phyloP scores from a whole-genome alignment of 2,329 filamentous ascomycete genomes.

The Nannizziopsis arthrosporioides region DNA sequence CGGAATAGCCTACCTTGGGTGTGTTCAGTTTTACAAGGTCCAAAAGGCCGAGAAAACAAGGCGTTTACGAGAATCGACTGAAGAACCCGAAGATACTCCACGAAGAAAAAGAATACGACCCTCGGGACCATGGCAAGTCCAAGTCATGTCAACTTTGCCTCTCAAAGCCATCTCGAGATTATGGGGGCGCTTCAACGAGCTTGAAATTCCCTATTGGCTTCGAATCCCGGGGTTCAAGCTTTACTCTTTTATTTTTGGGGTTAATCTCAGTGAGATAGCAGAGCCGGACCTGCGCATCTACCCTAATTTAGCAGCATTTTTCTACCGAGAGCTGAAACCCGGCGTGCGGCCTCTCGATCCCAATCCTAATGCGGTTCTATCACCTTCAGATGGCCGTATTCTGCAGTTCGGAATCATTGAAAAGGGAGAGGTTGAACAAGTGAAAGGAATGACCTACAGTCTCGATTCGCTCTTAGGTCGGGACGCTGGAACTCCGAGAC shows the following conservation, averaged over 20 bases:
- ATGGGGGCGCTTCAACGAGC: conserved; percentile 86
- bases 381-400: conserved; percentile 79
- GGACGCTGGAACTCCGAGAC: conserved; percentile 38
- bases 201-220: conserved; percentile 76
- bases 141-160: conserved; percentile 85
- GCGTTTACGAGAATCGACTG: conserved; percentile 39
- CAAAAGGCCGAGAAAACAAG: conserved; percentile 40
- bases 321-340: conserved; percentile 88
- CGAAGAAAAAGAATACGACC: conserved; percentile 57
- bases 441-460: conserved; percentile 97
- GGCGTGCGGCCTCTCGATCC: conserved; percentile 75
- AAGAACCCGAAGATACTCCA: conserved; percentile 31
- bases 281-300: conserved; percentile 82
- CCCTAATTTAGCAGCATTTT: conserved; percentile 89
- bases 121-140: conserved; percentile 83
- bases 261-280: conserved; percentile 73
- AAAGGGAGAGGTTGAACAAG: conserved; percentile 90
- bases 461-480: conserved; percentile 80
- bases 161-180: conserved; percentile 79
- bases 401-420: conserved; percentile 88
- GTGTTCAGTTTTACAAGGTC: conserved; percentile 73
- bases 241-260: conserved; percentile 84
- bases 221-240: conserved; percentile 83
- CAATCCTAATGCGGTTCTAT: conserved; percentile 66
- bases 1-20: conserved; percentile 71